Percentiles rank a stretch among this genome's conserved stretches.
phyloP scores from a whole-genome alignment of 352 stramenopile genomes.

The Aphanomyces euteiches region DNA sequence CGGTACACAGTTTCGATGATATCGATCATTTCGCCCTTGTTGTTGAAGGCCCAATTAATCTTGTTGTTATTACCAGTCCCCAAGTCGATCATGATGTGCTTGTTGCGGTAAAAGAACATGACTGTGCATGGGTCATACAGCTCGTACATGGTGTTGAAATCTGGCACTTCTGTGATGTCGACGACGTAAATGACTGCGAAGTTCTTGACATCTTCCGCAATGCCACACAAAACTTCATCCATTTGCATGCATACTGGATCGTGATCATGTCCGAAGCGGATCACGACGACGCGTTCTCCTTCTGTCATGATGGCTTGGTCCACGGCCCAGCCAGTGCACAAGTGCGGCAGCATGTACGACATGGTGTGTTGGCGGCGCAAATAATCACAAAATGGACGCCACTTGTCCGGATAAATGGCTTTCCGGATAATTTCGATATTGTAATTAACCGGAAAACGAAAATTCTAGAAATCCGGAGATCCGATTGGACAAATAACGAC shows the following conservation, averaged over 20 bases:
- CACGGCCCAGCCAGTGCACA: constrained; percentile 96
- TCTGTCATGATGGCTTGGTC: constrained; percentile 99
- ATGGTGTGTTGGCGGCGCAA: constrained; percentile 42
- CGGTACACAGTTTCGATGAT: constrained; percentile 99
- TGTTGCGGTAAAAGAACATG: constrained; percentile 99
- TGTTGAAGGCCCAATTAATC: constrained; percentile 97
- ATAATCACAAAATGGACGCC: not conserved
- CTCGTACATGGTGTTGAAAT: constrained; percentile 99
- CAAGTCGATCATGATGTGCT: constrained; percentile 99
- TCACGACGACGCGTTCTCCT: constrained; percentile 96
- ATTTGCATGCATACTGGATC: constrained; percentile 99
- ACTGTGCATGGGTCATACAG: constrained; percentile 98
- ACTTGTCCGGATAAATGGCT: too few relatives aligned
- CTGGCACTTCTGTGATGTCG: constrained; percentile 92
- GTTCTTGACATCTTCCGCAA: constrained; percentile 99
- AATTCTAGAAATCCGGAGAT: not conserved
- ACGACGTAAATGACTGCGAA: constrained; percentile 98
- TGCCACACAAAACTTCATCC: constrained; percentile 93
- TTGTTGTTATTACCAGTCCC: constrained; percentile 99
- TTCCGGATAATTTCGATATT: too few relatives aligned
- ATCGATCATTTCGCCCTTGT: constrained; percentile 99
- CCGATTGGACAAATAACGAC: too few relatives aligned
- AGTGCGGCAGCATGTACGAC: constrained; percentile 98
- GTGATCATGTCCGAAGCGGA: constrained; percentile 98
- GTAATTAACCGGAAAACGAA: constrained; percentile 1